A percentile compares a stretch with the other conserved stretches of the same genome.
phyloP scores from a whole-genome alignment of 83 land plant genomes.

The Picea abies region DNA sequence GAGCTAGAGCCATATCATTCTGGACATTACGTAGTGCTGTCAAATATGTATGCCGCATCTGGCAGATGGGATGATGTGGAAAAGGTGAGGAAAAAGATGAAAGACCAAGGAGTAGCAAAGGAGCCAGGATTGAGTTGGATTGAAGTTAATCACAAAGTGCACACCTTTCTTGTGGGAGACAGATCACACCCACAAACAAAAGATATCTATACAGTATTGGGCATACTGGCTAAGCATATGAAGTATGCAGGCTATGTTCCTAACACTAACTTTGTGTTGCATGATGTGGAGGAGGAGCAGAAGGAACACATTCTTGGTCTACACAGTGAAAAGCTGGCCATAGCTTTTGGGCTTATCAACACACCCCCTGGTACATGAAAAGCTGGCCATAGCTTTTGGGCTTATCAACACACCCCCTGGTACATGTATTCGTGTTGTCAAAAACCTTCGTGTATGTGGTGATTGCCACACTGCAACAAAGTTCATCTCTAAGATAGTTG shows the following conservation, averaged over 20 bases:
- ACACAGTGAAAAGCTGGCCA: too few species aligned
- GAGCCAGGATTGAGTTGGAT: not conserved
- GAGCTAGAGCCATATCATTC: not conserved
- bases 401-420: not conserved
- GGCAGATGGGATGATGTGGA: not conserved
- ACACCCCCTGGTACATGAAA: too few species aligned
- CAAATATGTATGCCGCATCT: not conserved
- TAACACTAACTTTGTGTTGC: not conserved
- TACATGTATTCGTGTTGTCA: not conserved
- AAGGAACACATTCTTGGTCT: too few species aligned
- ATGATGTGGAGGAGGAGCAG: not conserved
- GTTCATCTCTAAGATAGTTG: not conserved
- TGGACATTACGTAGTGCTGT: not conserved
- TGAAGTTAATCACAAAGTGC: not conserved
- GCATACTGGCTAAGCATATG: not conserved
- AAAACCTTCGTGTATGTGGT: not conserved
- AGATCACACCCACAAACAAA: slow-evolving; percentile 1
- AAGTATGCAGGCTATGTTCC: not conserved
- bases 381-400: not conserved
- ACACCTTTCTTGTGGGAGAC: not conserved
- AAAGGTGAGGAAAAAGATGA: not conserved
- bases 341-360: too few species aligned
- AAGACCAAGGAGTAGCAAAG: not conserved
- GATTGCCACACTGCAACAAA: slow-evolving; percentile 3
- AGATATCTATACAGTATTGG: not conserved